phyloP scores from a whole-genome alignment of 148 eudicot species.

The Chenopodium suecicum region DNA sequence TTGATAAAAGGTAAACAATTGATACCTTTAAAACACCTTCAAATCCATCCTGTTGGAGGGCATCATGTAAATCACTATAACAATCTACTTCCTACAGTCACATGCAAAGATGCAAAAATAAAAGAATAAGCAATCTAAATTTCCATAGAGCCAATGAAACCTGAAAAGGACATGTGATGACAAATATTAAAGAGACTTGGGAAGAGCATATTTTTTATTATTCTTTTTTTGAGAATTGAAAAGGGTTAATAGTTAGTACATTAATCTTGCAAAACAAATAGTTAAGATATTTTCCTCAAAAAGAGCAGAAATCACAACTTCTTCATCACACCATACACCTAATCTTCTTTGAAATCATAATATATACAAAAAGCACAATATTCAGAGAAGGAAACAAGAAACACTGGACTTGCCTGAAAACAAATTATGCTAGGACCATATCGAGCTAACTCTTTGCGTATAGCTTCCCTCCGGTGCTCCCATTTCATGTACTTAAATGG shows the following conservation, averaged over 20 bases:
- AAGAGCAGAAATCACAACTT: not conserved
- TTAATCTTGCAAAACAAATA: not conserved
- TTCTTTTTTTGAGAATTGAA: not conserved
- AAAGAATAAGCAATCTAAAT: conserved; percentile 9
- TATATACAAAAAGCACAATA: conserved; percentile 7
- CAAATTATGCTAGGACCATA: conserved; percentile 72
- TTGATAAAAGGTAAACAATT: not conserved
- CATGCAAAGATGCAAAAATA: conserved; percentile 16
- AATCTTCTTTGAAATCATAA: not conserved
- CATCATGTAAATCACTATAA: conserved; percentile 53
- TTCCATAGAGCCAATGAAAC: not conserved
- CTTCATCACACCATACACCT: not conserved
- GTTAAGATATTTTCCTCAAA: not conserved
- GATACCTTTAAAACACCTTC: conserved; percentile 69
- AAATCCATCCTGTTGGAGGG: conserved; percentile 62
- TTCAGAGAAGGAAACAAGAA: not conserved
- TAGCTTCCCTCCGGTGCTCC: conserved; percentile 54
- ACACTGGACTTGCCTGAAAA: conserved; percentile 66
- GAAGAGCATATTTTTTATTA: not conserved
- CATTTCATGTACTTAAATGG: conserved; percentile 55
- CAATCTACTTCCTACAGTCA: conserved; percentile 79
- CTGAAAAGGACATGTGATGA: not conserved
- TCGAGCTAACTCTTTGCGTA: conserved; percentile 54
- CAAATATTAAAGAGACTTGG: not conserved
- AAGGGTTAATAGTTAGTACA: not conserved